These are phyloP conservation scores for Singerocomus inundabilis DNA, from an alignment of 1,284 basidiomycete species.

Conservation along the genomic window DNA sequence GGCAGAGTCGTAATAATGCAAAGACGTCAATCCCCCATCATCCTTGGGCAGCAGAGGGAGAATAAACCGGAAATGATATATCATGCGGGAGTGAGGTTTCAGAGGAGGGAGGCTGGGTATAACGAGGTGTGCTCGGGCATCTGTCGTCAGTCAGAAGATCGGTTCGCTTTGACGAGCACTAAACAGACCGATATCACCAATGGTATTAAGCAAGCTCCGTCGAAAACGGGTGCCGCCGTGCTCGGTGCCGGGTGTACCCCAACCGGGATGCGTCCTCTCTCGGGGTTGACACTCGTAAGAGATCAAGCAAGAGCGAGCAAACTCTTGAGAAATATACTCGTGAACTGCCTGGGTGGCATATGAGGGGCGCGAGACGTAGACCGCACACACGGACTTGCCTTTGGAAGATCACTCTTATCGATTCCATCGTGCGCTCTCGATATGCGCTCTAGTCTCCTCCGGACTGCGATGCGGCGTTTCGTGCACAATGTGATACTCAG, in stretches of 20 bases:
- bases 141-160: constrained; percentile 36
- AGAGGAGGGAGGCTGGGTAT: constrained; percentile 61
- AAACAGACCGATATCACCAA: constrained; percentile 59
- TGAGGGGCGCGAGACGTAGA: constrained; percentile 3
- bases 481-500: constrained; percentile 57
- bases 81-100: constrained; percentile 67
- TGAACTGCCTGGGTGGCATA: constrained; percentile 57
- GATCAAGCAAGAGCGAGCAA: constrained; percentile 73
- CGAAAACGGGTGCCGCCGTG: constrained; percentile 62
- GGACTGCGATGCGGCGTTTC: constrained; percentile 65
- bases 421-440: constrained; percentile 69
- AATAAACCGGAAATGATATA: constrained; percentile 71
- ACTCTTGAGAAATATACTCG: constrained; percentile 75
- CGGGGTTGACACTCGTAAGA: constrained; percentile 76
- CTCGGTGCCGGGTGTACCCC: constrained; percentile 71
- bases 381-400: constrained; percentile 44
- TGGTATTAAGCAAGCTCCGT: constrained; percentile 61
- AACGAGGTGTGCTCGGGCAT: constrained; percentile 60
- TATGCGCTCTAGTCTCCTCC: constrained; percentile 61
- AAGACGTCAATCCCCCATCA: constrained; percentile 56
- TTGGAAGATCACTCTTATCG: constrained; percentile 66
- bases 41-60: constrained; percentile 63
- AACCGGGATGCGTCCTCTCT: constrained; percentile 71
- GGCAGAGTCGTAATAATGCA: constrained; percentile 75
- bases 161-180: background rate